Percentiles rank a stretch among this genome's conserved stretches.
These are phyloP conservation scores for Thamnidium elegans DNA, from an alignment of 192 early-diverging fungal species.

Conservation along the genomic window DNA sequence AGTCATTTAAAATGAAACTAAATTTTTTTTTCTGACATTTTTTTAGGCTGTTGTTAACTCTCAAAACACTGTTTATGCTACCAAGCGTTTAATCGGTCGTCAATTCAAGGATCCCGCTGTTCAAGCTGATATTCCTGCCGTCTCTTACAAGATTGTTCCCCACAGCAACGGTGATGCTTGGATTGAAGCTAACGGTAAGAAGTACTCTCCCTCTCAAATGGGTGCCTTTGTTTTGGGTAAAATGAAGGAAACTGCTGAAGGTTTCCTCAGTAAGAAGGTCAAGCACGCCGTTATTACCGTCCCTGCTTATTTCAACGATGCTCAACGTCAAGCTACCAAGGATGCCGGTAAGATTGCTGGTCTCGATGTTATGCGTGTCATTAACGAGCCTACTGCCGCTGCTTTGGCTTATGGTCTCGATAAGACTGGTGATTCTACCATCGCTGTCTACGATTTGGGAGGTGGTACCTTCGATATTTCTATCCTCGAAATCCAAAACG, in stretches of 20 bases:
- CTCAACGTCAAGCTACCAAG: slow-evolving; percentile 95
- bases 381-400: slow-evolving; percentile 96
- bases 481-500: slow-evolving; percentile 95
- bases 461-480: slow-evolving; percentile 99
- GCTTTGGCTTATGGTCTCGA: slow-evolving; percentile 91
- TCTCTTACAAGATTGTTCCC: slow-evolving; percentile 94
- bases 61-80: slow-evolving; percentile 96
- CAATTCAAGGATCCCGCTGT: slow-evolving; percentile 86
- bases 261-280: slow-evolving; percentile 75
- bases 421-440: slow-evolving; percentile 80
- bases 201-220: slow-evolving; percentile 95
- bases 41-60: slow-evolving; percentile 91
- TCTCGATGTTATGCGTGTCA: slow-evolving; percentile 87
- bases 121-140: slow-evolving; percentile 84
- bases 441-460: slow-evolving; percentile 96
- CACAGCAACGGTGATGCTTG: slow-evolving; percentile 96
- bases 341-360: slow-evolving; percentile 91
- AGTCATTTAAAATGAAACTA: neutral
- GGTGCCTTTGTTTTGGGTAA: slow-evolving; percentile 96
- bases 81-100: slow-evolving; percentile 97
- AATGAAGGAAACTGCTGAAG: slow-evolving; percentile 98
- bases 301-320: slow-evolving; percentile 98
- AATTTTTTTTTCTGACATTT: neutral
- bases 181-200: slow-evolving; percentile 93
- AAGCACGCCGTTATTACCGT: slow-evolving; percentile 96